Conservation (phyloP, 331 rosid genomes). For the Malus hybrid region DNA sequence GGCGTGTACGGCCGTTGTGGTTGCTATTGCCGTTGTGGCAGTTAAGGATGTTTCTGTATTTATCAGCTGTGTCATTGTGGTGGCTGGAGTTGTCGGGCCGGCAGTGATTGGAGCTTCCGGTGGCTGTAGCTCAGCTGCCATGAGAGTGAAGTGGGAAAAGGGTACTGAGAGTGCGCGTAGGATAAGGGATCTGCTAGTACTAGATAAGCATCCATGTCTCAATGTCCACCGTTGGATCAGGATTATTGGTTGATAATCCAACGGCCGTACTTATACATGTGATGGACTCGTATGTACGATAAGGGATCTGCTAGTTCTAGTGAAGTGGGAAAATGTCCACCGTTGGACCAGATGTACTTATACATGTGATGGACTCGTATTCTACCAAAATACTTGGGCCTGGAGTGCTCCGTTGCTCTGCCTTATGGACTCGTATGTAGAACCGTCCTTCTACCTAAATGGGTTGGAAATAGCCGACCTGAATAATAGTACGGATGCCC, state of each 20-base stretch:
- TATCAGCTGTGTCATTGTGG: neutral
- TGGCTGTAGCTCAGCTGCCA: conserved; percentile 44
- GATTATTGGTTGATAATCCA: neutral
- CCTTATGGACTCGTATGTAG: no score
- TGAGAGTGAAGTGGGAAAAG: neutral
- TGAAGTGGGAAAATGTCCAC: no score
- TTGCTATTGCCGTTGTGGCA: neutral
- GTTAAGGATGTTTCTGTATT: neutral
- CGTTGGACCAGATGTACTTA: no score
- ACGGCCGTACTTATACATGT: no score
- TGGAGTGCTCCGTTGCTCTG: no score
- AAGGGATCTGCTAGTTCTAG: no score
- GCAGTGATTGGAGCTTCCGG: conserved; percentile 30
- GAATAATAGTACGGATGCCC: no score
- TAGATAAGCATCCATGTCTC: neutral
- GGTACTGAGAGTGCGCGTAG: conserved; percentile 16
- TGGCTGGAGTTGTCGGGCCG: neutral
- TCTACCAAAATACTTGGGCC: no score
- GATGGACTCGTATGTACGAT: no score
- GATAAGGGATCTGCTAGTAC: conserved; percentile 22
- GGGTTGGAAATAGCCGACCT: no score
- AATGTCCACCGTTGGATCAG: conserved; percentile 10
- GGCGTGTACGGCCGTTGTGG: conserved; percentile 12
- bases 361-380: no score
- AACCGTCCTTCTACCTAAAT: no score